A percentile compares a stretch with the other conserved stretches of the same genome.
These are phyloP conservation scores for Yarrowia sp. DNA, from an alignment of 805 yeast species.

Conservation along the genomic window DNA sequence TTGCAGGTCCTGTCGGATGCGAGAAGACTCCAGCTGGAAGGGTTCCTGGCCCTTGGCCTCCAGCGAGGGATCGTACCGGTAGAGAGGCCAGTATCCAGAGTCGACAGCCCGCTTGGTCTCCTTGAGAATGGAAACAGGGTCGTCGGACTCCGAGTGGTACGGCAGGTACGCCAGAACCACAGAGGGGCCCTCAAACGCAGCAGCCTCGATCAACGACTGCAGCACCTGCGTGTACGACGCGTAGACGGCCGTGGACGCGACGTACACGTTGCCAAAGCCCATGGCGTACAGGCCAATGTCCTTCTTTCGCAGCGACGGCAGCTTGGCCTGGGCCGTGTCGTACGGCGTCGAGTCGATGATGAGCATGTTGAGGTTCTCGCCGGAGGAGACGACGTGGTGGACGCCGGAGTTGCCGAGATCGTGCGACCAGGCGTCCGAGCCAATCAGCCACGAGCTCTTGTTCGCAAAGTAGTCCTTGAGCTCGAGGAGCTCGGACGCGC, in stretches of 20 bases:
- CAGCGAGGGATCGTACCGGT: slow-evolving; percentile 71
- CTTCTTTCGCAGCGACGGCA: slow-evolving; percentile 58
- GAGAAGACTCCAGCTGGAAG: slow-evolving; percentile 82
- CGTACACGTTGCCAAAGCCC: slow-evolving; percentile 86
- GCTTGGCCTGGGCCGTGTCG: slow-evolving; percentile 41
- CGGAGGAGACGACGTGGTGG: slow-evolving; percentile 75
- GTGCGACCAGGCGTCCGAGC: slow-evolving; percentile 94
- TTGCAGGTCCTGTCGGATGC: slow-evolving; percentile 69
- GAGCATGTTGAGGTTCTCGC: slow-evolving; percentile 76
- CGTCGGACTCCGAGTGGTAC: slow-evolving; percentile 54
- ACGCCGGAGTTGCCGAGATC: slow-evolving; percentile 91
- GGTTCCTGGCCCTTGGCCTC: slow-evolving; percentile 49
- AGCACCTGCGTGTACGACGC: slow-evolving; percentile 90
- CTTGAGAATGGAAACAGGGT: slow-evolving; percentile 71
- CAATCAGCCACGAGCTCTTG: slow-evolving; percentile 75
- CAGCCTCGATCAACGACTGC: slow-evolving; percentile 88
- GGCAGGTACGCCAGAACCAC: slow-evolving; percentile 89
- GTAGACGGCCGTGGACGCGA: slow-evolving; percentile 91
- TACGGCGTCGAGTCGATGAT: slow-evolving; percentile 82
- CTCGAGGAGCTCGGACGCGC: slow-evolving; percentile 37
- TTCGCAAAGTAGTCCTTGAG: slow-evolving; percentile 49
- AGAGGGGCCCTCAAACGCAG: slow-evolving; percentile 84
- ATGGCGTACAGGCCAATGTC: slow-evolving; percentile 93
- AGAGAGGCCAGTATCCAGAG: slow-evolving; percentile 95
- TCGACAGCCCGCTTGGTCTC: slow-evolving; percentile 90